Base-by-base conservation (phyloP, 2,329 filamentous ascomycete species). In the Aspergillus fijiensis region DNA sequence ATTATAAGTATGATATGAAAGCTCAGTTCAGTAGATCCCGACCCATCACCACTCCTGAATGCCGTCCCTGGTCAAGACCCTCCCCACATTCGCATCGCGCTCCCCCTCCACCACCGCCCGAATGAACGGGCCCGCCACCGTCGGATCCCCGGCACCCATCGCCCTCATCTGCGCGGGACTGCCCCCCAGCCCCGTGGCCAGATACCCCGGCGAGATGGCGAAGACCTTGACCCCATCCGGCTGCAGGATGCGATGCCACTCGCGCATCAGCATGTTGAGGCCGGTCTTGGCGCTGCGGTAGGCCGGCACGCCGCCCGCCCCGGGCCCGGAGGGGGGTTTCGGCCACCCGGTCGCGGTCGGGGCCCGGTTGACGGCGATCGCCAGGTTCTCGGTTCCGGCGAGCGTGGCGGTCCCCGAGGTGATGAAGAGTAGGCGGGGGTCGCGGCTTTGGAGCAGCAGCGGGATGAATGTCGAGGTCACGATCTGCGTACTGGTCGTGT, bases 211-310 rank as follows among this genome's bases (percentile, higher is more conserved):
- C 5, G 74, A 78, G n/a, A 84, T 68, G 31, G 68, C 67, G 72
- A 75, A 84, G 0, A 81, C 78, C 66, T 81, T 83, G 5, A 85
- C 80, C 0, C 81, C 81, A 48, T 85, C 83, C 1, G 76, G 74
- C 50, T 71, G 74, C 29, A 85, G 69, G 1, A 76, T 62, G 39
- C 76, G 72, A 29, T 68, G 53, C 77, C 77, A 82, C 59, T 81
- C 77, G 5, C 75, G 70, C 79, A 82, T 80, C 62, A 82, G 60
- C 80, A 82, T 82, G 62, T 82, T 82, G 58, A 83, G 64, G 0
- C 76, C 80, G 2, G 74, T 75, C 68, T 83, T 82, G 23, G 69
- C 66, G 27, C 69, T 70, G 3, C 80, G 75, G 60, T 83, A 82
- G 2, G 70, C 69, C 0, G 66, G 51, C 2, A 65, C n/a, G 52